Base-by-base conservation (phyloP, 2,329 filamentous ascomycete species). In the Elsinoe australis region DNA sequence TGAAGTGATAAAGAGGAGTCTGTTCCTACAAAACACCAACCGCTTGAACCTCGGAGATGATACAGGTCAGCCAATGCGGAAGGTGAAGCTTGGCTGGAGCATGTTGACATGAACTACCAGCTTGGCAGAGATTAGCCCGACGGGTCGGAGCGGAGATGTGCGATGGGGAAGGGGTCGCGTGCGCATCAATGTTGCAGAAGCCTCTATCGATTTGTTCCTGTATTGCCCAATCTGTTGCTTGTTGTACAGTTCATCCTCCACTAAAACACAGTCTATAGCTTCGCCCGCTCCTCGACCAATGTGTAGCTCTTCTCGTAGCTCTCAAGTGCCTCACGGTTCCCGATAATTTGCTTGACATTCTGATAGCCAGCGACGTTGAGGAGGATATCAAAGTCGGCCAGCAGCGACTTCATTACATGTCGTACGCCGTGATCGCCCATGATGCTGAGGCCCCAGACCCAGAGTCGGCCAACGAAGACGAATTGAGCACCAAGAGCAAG, bases 351-450 rank as follows among this genome's bases (percentile, higher is more conserved):
- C 1, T 66, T 64, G 2, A 81, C 60, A 31, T 65, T 70, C 39
- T 72, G 71, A 52, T 73, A 76, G 0, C 79, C 78, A 14, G 69
- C 73, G 1, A 79, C 73, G 41, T 75, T 76, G 71, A 82, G 74
- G 50, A 79, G 51, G 34, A 81, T 80, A 58, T 82, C 77, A 26
- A 82, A 70, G 48, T 82, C 78, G 0, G 76, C 78, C 44, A 83
- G 60, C 19, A 82, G 58, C n/a, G 69, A 68, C 62, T 76, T 78
- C 69, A 82, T 73, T 5, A 82, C 75, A 62, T 82, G 78, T 1
- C 74, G 62, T 1, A 82, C 78, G 1, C 78, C 78, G 22, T 72
- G 64, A 59, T 82, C 77, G 8, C 79, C 78, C 61, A 74, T 75
- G 49, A 80, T 78, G 32, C 71, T 71, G 7, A 82, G 58, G 0